Percentiles rank a stretch among this genome's conserved stretches.
These are phyloP conservation scores for Paramicrosporidium saccamoebae DNA, from an alignment of 371 early-diverging fungal species.

Conservation along the genomic window DNA sequence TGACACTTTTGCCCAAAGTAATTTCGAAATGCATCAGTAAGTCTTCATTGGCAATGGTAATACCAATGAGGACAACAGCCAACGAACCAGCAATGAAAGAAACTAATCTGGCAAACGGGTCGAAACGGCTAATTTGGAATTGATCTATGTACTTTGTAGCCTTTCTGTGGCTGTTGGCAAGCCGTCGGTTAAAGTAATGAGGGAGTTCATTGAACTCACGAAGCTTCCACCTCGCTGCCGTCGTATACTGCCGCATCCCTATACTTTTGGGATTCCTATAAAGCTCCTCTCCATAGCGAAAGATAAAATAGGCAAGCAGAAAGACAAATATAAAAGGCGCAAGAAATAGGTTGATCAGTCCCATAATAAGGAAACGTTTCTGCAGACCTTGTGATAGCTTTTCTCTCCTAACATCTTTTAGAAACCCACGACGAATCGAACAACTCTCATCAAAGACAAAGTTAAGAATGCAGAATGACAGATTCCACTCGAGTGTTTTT, in stretches of 20 bases:
- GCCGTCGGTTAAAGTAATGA: conserved; percentile 38
- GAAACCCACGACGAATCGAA: conserved; percentile 33
- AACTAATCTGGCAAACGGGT: conserved; percentile 59
- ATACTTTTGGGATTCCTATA: conserved; percentile 50
- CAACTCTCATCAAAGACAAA: conserved; percentile 60
- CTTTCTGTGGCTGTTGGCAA: conserved; percentile 22
- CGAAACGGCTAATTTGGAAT: no score
- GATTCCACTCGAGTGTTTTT: conserved; percentile 63
- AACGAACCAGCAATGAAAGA: conserved; percentile 64
- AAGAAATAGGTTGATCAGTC: conserved; percentile 34
- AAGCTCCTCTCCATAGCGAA: conserved; percentile 66
- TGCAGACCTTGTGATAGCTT: conserved; percentile 26
- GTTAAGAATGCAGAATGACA: conserved; percentile 38
- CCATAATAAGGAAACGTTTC: conserved; percentile 55
- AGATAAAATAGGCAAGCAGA: conserved; percentile 45
- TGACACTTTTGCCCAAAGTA: conserved; percentile 36
- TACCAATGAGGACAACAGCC: conserved; percentile 34
- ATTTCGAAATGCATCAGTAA: conserved; percentile 56
- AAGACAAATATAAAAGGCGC: conserved; percentile 58
- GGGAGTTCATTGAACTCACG: conserved; percentile 88
- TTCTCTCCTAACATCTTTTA: conserved; percentile 18
- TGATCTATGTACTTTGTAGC: conserved; percentile 54
- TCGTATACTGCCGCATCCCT: conserved; percentile 42
- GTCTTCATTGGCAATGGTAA: conserved; percentile 61
- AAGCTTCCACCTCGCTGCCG: conserved; percentile 60